A percentile compares a stretch with the other conserved stretches of the same genome.
Evolutionary conservation across 129 eudicot genomes (phyloP).

Genomic region (Gnaphalium uliginosum): DNA sequence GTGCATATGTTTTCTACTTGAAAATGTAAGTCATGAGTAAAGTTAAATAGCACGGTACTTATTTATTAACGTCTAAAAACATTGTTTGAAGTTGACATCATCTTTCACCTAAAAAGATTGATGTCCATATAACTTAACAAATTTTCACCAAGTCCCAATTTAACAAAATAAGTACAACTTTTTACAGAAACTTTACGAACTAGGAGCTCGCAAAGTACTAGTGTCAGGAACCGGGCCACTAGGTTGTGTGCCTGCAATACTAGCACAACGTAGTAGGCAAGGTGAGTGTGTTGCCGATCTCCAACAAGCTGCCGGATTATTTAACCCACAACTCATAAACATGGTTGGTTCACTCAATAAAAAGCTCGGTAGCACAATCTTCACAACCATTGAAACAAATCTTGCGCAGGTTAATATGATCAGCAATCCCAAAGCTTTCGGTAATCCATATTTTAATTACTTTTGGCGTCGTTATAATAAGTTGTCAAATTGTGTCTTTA

Average conservation of each 20-base stretch:
- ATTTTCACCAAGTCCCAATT: not conserved
- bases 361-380: conserved; percentile 46
- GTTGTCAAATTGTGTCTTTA: not conserved
- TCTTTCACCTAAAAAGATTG: not conserved
- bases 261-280: conserved; percentile 53
- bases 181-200: conserved; percentile 53
- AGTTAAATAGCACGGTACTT: not conserved
- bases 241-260: conserved; percentile 75
- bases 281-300: conserved; percentile 66
- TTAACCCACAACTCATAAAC: conserved; percentile 52
- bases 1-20: not conserved
- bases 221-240: conserved; percentile 81
- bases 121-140: not conserved
- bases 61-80: not conserved
- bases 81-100: not conserved
- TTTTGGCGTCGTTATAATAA: not conserved
- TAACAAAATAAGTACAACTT: not conserved
- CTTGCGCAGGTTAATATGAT: conserved; percentile 55
- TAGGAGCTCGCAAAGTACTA: conserved; percentile 62
- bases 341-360: conserved; percentile 47
- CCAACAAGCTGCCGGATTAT: conserved; percentile 50
- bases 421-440: conserved; percentile 51
- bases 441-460: conserved; percentile 26
- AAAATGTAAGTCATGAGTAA: not conserved
- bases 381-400: conserved; percentile 51